Percentiles rank a stretch among this genome's conserved stretches.
Conservation (phyloP, 2,329 filamentous ascomycete genomes). For the Fusarium torreyae region DNA sequence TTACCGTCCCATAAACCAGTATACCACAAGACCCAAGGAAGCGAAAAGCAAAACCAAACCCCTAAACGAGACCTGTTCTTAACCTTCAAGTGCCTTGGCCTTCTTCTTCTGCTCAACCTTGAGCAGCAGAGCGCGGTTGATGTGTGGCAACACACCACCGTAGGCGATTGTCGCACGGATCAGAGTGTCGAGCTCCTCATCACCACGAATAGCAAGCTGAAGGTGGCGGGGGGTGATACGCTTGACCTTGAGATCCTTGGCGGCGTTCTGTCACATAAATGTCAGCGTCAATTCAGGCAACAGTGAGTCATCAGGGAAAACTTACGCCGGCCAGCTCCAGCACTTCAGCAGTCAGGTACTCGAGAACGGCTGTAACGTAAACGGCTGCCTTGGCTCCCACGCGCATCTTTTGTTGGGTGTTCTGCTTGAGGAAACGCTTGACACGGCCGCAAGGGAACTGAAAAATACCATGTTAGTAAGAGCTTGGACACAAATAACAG, state of each 20-base stretch:
- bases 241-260: slow-evolving; percentile 99
- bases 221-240: slow-evolving; percentile 98
- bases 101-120: slow-evolving; percentile 99
- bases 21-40: slow-evolving; percentile 46
- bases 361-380: slow-evolving; percentile 97
- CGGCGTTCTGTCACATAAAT: slow-evolving; percentile 79
- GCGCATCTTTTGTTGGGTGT: slow-evolving; percentile 99
- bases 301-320: slow-evolving; percentile 48
- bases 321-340: slow-evolving; percentile 93
- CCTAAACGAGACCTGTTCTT: slow-evolving; percentile 40
- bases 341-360: slow-evolving; percentile 98
- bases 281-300: slow-evolving; percentile 44
- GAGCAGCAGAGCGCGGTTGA: slow-evolving; percentile 95
- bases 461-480: slow-evolving; percentile 45
- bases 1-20: slow-evolving; percentile 49
- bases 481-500: not conserved
- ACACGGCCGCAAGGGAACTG: slow-evolving; percentile 99
- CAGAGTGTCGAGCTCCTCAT: slow-evolving; percentile 97
- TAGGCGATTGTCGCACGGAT: slow-evolving; percentile 98
- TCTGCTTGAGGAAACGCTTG: slow-evolving; percentile 99
- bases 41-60: slow-evolving; percentile 43
- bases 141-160: slow-evolving; percentile 97
- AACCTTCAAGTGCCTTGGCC: slow-evolving; percentile 68
- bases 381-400: slow-evolving; percentile 98
- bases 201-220: slow-evolving; percentile 97